A percentile compares a stretch with the other conserved stretches of the same genome.
phyloP scores from a whole-genome alignment of 208 protist genomes.

The Crithidia acanthocephali region DNA sequence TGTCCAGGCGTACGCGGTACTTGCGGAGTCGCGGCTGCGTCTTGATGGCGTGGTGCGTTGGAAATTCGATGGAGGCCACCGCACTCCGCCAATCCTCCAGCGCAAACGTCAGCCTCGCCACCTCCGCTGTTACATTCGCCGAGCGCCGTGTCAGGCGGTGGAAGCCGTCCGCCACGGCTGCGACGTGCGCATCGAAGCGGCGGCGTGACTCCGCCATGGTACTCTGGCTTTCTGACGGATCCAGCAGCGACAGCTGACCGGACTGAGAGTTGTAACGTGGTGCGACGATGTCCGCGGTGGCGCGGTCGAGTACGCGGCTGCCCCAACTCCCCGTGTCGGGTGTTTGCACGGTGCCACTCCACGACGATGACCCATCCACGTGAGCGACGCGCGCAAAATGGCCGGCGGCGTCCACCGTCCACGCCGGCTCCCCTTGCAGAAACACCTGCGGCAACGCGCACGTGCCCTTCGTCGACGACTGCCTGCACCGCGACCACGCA shows the following conservation, averaged over 20 bases:
- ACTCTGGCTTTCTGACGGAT: too few relatives aligned
- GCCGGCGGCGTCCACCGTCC: conserved; percentile 8
- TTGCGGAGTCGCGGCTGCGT: conserved; percentile 24
- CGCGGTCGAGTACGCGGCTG: conserved; percentile 17
- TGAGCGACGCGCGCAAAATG: not conserved
- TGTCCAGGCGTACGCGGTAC: conserved; percentile 24
- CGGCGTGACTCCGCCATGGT: too few relatives aligned
- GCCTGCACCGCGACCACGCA: conserved; percentile 9
- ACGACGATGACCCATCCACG: not conserved
- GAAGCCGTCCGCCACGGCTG: too few relatives aligned
- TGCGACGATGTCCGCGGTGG: conserved; percentile 5
- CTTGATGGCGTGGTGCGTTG: not conserved
- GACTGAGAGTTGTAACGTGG: conserved; percentile 11
- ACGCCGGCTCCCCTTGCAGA: not conserved
- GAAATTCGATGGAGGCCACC: too few relatives aligned
- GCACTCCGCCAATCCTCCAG: too few relatives aligned
- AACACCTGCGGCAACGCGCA: conserved; percentile 12
- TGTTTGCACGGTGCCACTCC: conserved; percentile 2
- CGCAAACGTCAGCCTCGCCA: too few relatives aligned
- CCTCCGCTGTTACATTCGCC: too few relatives aligned
- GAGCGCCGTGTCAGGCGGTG: too few relatives aligned
- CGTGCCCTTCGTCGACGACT: not conserved
- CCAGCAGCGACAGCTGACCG: too few relatives aligned
- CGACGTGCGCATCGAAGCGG: too few relatives aligned
- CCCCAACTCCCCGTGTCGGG: conserved; percentile 6